Evolutionary conservation across 2,329 filamentous ascomycete genomes (phyloP).

Genomic region (Penicillium thymicola): DNA sequence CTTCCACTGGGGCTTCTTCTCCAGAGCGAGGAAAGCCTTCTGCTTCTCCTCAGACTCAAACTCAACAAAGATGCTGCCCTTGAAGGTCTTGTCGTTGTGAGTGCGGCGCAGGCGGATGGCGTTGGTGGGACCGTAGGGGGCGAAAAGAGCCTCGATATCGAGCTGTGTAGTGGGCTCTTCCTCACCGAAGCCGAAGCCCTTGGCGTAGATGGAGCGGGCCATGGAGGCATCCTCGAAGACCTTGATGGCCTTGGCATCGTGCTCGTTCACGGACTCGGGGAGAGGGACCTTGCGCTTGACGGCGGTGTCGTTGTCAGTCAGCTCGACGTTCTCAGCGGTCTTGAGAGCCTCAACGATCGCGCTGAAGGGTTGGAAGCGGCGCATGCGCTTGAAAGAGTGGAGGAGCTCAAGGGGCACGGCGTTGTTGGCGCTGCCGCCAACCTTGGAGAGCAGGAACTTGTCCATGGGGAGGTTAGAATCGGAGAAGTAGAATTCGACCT

Average conservation of each 20-base stretch:
- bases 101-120: constrained; percentile 82
- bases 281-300: constrained; percentile 74
- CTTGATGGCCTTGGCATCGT: constrained; percentile 53
- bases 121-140: constrained; percentile 72
- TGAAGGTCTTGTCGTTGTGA: constrained; percentile 67
- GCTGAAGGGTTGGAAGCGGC: constrained; percentile 82
- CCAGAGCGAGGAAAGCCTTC: constrained; percentile 73
- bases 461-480: constrained; percentile 87
- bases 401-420: constrained; percentile 75
- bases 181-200: constrained; percentile 73
- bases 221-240: constrained; percentile 64
- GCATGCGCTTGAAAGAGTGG: constrained; percentile 92
- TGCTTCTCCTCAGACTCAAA: constrained; percentile 76
- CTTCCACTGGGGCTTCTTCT: constrained; percentile 81
- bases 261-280: constrained; percentile 53
- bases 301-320: constrained; percentile 69
- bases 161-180: constrained; percentile 84
- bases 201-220: constrained; percentile 78
- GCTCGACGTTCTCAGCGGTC: constrained; percentile 68
- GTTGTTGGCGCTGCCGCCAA: constrained; percentile 69
- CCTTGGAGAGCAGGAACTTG: constrained; percentile 77
- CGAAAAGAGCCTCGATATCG: constrained; percentile 90
- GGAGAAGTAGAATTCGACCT: constrained; percentile 96
- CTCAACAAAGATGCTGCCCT: constrained; percentile 94
- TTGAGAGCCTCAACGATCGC: constrained; percentile 80